These are phyloP conservation scores for Plectosphaerella cucumerina DNA, from an alignment of 2,329 filamentous ascomycete species.

Conservation along the genomic window DNA sequence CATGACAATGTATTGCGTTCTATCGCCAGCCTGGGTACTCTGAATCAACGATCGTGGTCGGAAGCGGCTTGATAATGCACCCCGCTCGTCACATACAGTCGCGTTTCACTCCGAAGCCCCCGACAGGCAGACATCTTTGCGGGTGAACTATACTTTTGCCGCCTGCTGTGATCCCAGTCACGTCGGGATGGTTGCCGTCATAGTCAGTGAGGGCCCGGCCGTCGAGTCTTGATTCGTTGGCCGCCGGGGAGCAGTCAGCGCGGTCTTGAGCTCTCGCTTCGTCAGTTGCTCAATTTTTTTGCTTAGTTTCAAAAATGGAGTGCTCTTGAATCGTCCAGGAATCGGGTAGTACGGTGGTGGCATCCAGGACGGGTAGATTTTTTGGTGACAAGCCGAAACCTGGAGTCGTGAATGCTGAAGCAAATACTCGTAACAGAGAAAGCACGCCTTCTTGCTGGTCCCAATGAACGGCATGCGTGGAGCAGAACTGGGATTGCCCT, in stretches of 20 bases:
- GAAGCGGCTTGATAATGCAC: no score
- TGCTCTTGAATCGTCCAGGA: background rate
- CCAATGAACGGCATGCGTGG: constrained; percentile 21
- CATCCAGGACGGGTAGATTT: constrained; percentile 26
- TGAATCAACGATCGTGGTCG: no score
- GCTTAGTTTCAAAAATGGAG: background rate
- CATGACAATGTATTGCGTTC: no score
- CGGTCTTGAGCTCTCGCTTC: constrained; percentile 3
- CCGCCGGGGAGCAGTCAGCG: constrained; percentile 2
- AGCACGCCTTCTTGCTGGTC: constrained; percentile 28
- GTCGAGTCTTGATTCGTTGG: constrained; percentile 10
- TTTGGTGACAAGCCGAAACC: constrained; percentile 25
- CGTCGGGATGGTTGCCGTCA: constrained; percentile 4
- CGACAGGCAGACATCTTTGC: background rate
- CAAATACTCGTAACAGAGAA: constrained; percentile 22
- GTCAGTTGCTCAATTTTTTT: background rate
- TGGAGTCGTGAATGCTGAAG: constrained; percentile 16
- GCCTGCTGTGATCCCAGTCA: background rate
- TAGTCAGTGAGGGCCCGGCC: constrained; percentile 10
- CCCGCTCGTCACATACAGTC: no score
- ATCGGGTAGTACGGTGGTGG: constrained; percentile 14
- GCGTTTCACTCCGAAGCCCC: background rate
- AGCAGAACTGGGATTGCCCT: constrained; percentile 14
- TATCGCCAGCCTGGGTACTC: no score
- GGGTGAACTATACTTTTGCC: no score